Evolutionary conservation across 352 stramenopile genomes (phyloP).

Genomic region (Phytophthora vignae): DNA sequence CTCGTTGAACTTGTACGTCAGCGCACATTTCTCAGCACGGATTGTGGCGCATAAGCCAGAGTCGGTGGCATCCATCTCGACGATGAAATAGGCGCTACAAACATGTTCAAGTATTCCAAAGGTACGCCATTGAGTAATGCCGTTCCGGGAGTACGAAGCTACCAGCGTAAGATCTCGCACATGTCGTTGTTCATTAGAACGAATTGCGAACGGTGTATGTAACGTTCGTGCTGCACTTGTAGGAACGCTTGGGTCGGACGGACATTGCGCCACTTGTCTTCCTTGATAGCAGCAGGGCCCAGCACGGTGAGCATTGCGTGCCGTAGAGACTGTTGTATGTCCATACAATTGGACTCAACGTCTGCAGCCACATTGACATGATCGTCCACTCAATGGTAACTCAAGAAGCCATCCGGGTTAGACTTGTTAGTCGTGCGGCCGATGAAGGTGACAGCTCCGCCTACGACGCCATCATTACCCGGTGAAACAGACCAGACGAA

Average conservation of each 20-base stretch:
- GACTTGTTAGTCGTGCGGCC: background rate
- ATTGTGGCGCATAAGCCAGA: conserved; percentile 11
- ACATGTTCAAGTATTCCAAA: conserved; percentile 12
- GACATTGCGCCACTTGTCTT: conserved; percentile 29
- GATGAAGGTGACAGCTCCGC: conserved; percentile 20
- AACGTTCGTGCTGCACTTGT: conserved; percentile 13
- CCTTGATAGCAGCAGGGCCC: conserved; percentile 18
- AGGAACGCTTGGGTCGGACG: conserved; percentile 20
- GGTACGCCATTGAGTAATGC: conserved; percentile 21
- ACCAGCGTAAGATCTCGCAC: conserved; percentile 20
- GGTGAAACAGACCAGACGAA: conserved; percentile 28
- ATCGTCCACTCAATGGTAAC: conserved; percentile 35
- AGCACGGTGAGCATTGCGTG: conserved; percentile 12
- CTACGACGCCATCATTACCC: conserved; percentile 16
- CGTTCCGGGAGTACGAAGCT: conserved; percentile 14
- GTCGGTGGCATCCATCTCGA: conserved; percentile 30
- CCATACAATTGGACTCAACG: conserved; percentile 1
- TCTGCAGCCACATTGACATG: conserved; percentile 19
- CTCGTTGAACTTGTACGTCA: background rate
- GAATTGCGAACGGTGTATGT: background rate
- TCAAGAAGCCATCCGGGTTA: conserved; percentile 3
- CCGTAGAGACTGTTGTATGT: conserved; percentile 14
- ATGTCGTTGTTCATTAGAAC: conserved; percentile 8
- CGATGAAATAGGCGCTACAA: conserved; percentile 4
- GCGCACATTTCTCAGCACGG: background rate